Evolutionary conservation across 345 rosid species (phyloP).

Genomic region (Eutrema japonicum): DNA sequence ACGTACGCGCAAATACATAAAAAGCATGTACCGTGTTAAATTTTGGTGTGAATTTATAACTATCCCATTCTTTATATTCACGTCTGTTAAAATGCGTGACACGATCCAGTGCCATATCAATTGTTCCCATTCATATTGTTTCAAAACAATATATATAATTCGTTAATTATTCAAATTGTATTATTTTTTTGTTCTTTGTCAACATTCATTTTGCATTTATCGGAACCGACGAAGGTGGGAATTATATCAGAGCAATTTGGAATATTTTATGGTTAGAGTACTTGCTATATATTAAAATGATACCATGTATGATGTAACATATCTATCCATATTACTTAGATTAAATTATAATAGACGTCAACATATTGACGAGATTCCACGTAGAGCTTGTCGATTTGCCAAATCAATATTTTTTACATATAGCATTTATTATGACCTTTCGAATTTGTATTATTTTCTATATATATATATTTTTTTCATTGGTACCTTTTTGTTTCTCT

Average conservation of each 20-base stretch:
- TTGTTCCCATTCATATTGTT: background rate
- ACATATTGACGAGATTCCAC: slow-evolving; percentile 44
- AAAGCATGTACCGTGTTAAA: slow-evolving; percentile 14
- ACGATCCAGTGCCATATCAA: slow-evolving; percentile 34
- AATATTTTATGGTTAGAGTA: slow-evolving; percentile 31
- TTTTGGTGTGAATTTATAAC: slow-evolving; percentile 36
- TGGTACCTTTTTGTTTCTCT: slow-evolving; percentile 8
- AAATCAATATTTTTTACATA: slow-evolving; percentile 9
- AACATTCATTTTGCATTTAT: slow-evolving; percentile 31
- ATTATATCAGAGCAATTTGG: slow-evolving; percentile 37
- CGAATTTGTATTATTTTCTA: background rate
- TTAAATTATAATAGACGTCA: slow-evolving; percentile 26
- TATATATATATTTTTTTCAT: background rate
- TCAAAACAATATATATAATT: background rate
- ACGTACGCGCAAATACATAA: background rate
- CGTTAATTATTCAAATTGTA: slow-evolving; percentile 1
- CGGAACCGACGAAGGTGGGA: slow-evolving; percentile 37
- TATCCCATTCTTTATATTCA: slow-evolving; percentile 30
- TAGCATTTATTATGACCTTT: slow-evolving; percentile 22
- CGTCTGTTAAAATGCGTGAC: slow-evolving; percentile 43
- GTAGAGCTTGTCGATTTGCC: slow-evolving; percentile 36
- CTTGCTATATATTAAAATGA: slow-evolving; percentile 6
- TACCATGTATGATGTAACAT: slow-evolving; percentile 37
- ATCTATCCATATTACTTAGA: slow-evolving; percentile 32
- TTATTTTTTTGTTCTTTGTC: slow-evolving; percentile 8